phyloP scores from a whole-genome alignment of 495 filamentous ascomycete species.

The Margaritispora aquatica region DNA sequence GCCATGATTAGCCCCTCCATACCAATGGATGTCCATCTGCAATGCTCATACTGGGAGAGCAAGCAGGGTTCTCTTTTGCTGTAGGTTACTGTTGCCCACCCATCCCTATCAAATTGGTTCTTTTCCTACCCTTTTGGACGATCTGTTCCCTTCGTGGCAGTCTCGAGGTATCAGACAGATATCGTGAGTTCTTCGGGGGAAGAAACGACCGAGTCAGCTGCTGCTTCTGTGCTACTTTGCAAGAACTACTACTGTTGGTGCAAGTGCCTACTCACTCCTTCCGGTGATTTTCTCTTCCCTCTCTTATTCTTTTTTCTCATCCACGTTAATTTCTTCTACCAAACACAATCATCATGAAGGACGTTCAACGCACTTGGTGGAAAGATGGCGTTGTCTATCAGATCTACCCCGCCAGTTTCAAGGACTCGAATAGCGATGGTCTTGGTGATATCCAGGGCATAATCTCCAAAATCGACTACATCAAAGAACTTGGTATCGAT shows the following conservation, averaged over 20 bases:
- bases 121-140: neutral
- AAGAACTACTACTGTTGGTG: neutral
- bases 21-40: neutral
- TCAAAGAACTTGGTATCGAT: slow-evolving; percentile 55
- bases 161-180: neutral
- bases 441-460: slow-evolving; percentile 64
- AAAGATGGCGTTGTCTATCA: slow-evolving; percentile 54
- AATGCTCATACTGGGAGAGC: too few relatives aligned
- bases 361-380: slow-evolving; percentile 26
- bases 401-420: slow-evolving; percentile 62
- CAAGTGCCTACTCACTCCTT: too few relatives aligned
- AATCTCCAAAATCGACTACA: slow-evolving; percentile 58
- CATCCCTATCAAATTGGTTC: neutral
- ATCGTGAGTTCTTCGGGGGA: slow-evolving; percentile 9
- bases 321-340: neutral
- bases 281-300: neutral
- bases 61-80: neutral
- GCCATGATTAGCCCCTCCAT: neutral
- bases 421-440: slow-evolving; percentile 62
- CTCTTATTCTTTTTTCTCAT: neutral
- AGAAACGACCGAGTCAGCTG: neutral
- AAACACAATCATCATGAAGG: neutral
- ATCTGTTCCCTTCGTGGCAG: neutral
- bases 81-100: neutral
- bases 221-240: neutral